Evolutionary conservation across 2,329 filamentous ascomycete species (phyloP), one percentile per base, ranked within the genome.

Genomic region (Amesomyces nigricolor): DNA sequence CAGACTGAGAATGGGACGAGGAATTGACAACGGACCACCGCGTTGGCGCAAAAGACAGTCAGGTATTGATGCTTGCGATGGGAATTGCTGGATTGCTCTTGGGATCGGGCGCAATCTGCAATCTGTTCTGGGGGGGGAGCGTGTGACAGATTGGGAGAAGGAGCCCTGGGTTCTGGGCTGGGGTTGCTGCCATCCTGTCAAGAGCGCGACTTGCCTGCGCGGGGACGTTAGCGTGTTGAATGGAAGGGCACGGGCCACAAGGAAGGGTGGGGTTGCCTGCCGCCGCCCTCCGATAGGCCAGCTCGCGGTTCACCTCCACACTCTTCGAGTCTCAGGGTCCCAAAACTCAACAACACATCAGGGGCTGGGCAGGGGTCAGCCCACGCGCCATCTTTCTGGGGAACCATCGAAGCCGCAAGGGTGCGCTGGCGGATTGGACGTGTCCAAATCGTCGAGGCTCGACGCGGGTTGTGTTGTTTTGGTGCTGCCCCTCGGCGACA

Each of bases 81-180:
- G 57, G 59, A 35, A 58, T 62, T 53, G 22, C 6, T 26, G 4
- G 51, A 58, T 35, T 32, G 45, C 45, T 51, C 43, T 47, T 45
- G 57, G 29, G 47, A 30, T 53, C 45, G 48, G 58, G 58, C 61
- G 59, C 56, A 59, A 61, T 54, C 54, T 55, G 58, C 56, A 61
- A 61, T 51, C 59, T 59, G 51, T 58, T 61, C 51, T 56, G 58
- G 58, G 58, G 39, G 51, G 44, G 56, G 56, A 44, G n/a, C 16
- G 42, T 19, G 38, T 44, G 60, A 55, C 52, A 58, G 57, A 61
- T 59, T 62, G 58, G 58, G 48, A 54, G 55, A 54, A 59, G 49
- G 54, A 51, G 54, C 40, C 55, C 51, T 58, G 61, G 62, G 56
- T 38, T 40, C 54, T 38, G 56, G 57, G 52, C 47, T 38, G 16